Conservation (phyloP, 208 protist species). For the Leishmania turanica region DNA sequence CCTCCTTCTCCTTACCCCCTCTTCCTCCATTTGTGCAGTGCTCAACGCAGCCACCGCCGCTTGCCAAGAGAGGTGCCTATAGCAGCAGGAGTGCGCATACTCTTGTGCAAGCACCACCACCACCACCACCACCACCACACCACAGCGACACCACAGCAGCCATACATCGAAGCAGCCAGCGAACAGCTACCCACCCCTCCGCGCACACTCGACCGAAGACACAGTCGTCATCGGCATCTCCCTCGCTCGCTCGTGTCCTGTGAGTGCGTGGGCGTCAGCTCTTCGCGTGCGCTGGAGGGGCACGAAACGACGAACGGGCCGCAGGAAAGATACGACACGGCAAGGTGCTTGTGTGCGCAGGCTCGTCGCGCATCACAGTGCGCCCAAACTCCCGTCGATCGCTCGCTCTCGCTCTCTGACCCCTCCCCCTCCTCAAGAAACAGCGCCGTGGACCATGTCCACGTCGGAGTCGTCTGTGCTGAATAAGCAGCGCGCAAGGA, state of each 20-base stretch:
- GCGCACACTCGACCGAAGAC: background rate
- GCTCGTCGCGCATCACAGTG: too few relatives aligned
- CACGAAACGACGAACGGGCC: too few relatives aligned
- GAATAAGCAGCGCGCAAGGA: conserved; percentile 4
- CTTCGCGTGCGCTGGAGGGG: too few relatives aligned
- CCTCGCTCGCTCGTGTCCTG: background rate
- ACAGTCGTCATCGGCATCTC: background rate
- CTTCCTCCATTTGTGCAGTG: background rate
- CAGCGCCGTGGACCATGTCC: background rate
- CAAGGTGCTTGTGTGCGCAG: too few relatives aligned
- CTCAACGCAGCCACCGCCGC: background rate
- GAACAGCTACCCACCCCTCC: background rate
- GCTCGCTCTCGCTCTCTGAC: background rate
- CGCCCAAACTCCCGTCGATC: too few relatives aligned
- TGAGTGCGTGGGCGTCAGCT: too few relatives aligned
- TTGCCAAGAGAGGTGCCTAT: background rate
- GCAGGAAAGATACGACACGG: too few relatives aligned
- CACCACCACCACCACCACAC: background rate
- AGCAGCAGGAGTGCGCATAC: background rate
- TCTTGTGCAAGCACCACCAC: background rate
- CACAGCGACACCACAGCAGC: background rate
- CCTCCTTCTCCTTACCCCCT: background rate
- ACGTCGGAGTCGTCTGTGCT: background rate
- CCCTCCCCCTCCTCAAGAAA: background rate
- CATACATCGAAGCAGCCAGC: background rate